Percentiles rank a stretch among this genome's conserved stretches.
phyloP scores from a whole-genome alignment of 805 yeast genomes.

The Kodamaea lidongshanica region DNA sequence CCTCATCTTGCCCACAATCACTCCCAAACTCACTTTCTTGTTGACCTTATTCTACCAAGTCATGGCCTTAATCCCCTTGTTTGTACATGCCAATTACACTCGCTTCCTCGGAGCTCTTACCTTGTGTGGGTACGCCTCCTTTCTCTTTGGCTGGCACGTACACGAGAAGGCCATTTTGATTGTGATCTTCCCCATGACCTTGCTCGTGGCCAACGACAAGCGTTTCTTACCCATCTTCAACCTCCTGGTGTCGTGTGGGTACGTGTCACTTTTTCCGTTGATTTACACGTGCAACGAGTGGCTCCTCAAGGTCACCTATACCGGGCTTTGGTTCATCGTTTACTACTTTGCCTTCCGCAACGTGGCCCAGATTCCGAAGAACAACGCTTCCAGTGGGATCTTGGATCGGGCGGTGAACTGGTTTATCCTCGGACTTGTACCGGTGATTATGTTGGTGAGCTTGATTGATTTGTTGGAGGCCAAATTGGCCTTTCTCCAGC shows the following conservation, averaged over 20 bases:
- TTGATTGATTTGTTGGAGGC: slow-evolving; percentile 50
- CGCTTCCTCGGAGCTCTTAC: slow-evolving; percentile 81
- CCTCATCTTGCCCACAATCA: slow-evolving; percentile 69
- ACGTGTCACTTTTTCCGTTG: slow-evolving; percentile 83
- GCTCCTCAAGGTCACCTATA: slow-evolving; percentile 66
- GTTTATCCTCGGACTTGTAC: slow-evolving; percentile 62
- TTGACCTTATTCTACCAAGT: slow-evolving; percentile 81
- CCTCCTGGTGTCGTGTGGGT: slow-evolving; percentile 71
- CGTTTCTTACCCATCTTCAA: slow-evolving; percentile 67
- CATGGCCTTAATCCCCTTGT: slow-evolving; percentile 66
- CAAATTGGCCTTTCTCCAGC: slow-evolving; percentile 47
- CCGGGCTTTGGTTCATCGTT: slow-evolving; percentile 79
- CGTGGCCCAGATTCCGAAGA: slow-evolving; percentile 53
- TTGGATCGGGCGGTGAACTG: slow-evolving; percentile 64
- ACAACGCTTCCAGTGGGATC: slow-evolving; percentile 24
- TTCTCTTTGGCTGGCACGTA: slow-evolving; percentile 97
- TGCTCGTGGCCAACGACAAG: slow-evolving; percentile 65
- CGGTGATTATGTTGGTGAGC: slow-evolving; percentile 46
- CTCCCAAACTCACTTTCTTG: slow-evolving; percentile 70
- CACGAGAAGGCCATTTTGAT: slow-evolving; percentile 96
- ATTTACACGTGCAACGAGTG: slow-evolving; percentile 76
- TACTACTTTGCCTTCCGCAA: slow-evolving; percentile 68
- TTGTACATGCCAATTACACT: slow-evolving; percentile 62
- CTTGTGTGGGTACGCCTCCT: slow-evolving; percentile 85
- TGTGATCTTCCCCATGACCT: slow-evolving; percentile 80